Evolutionary conservation across 2,329 filamentous ascomycete genomes (phyloP), one percentile per base, ranked within the genome.

Genomic region (Botrytis squamosa): DNA sequence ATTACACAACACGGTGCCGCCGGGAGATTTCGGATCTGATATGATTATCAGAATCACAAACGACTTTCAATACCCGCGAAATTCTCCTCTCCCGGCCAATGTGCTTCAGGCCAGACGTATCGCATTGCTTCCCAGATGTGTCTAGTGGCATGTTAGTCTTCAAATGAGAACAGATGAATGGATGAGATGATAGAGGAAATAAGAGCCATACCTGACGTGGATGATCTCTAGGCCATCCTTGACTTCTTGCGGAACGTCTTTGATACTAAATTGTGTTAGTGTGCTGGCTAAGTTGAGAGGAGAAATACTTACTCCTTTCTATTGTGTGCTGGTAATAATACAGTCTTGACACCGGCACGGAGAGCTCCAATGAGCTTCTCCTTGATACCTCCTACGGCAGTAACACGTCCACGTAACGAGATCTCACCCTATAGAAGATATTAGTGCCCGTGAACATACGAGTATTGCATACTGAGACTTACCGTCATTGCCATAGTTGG

Each of bases 281-380:
- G 62, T 44, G 57, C 60, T 33, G 29, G 16, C 40, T 72, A 57
- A 70, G 42, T 8, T 29, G 16, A 59, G 29, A 44, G 36, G 44
- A 59, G 57, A 67, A 46, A 25, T 57, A 65, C 79, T 77, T 78
- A 80, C 80, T 99, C 96, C 84, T 98, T 98, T 76, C 91, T 88
- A 82, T 99, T 99, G 78, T 93, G 92, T 46, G 91, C 88, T 4
- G 96, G 96, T 12, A 99, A 85, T 75, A 99, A 83, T 12, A 99
- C 95, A 46, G 93, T 95, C 87, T 97, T 97, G 75, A 99, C 95
- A 42, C 96, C 96, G 2, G 96, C 96, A 72, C 95, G 89, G 81
- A 97, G 86, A 14, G 96, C 96, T 36, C 96, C 96, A 81, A 99
- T 98, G 71, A 98, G 87, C 83, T 99, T 99, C 88, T 99, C 95